Base-by-base conservation (phyloP, 2,329 filamentous ascomycete species). In the Claviceps lovelessii region DNA sequence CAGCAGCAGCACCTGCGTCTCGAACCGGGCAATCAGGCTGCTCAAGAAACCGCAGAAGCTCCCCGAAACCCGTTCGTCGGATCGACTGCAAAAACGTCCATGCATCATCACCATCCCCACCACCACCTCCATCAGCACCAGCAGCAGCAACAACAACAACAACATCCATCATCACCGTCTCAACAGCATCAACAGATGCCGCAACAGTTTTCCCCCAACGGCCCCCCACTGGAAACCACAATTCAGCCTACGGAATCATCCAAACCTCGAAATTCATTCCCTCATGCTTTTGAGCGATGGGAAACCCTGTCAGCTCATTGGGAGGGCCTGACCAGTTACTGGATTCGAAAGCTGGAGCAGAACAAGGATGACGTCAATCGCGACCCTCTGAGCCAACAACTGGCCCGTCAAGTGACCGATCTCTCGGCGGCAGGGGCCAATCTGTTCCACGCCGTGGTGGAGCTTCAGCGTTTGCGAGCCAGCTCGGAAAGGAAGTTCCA, bases 401-500 rank as follows among this genome's bases (percentile, higher is more conserved):
- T 97, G 64, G 88, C 90, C 11, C 84, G 93, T 37, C 93, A 98
- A 67, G 91, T 98, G 53, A 95, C 89, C 0, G 93, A 98, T 67
- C 77, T 98, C n/a, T 96, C 93, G 31, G 93, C 93, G 8, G 93
- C 93, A 0, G 93, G 93, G 13, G 93, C 93, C 5, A 98, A 98
- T 62, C 76, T 98, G 0, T 98, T 98, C 68, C 93, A 98, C 67
- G 93, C 93, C 10, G 90, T 98, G 0, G 93, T 98, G 4, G 93
- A 98, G 69, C 75, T 98, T 49, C 93, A 98, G 68, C 84, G 93
- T 35, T 76, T 98, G 31, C 86, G 93, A 47, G 93, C 93, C 42
- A 95, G 90, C 55, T 97, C 91, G 0, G 93, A 98, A 70, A 84
- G 93, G 59, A 97, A 97, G 67, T 98, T 98, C 63, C 93, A 98